Evolutionary conservation across 2,329 filamentous ascomycete genomes (phyloP).

Genomic region (Ophiostoma australiae): DNA sequence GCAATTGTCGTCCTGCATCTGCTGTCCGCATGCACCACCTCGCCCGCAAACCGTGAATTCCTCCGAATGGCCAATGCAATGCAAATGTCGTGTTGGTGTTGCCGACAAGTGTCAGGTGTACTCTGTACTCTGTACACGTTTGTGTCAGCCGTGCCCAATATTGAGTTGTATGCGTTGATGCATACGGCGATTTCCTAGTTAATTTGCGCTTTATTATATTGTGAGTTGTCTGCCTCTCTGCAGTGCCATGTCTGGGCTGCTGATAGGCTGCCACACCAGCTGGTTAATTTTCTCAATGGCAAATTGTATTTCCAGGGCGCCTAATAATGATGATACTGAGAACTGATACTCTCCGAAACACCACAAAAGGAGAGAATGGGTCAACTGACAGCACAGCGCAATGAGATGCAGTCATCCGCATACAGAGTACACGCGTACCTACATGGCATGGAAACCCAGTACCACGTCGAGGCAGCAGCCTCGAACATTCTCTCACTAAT

Average conservation of each 20-base stretch:
- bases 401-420: background rate
- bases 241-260: background rate
- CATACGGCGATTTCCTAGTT: background rate
- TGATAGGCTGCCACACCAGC: background rate
- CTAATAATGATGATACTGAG: background rate
- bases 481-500: background rate
- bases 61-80: slow-evolving; percentile 8
- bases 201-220: background rate
- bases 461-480: background rate
- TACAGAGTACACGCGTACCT: background rate
- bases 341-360: too few species aligned
- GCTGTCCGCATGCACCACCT: background rate
- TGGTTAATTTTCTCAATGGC: background rate
- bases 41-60: background rate
- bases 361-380: too few species aligned
- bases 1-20: background rate
- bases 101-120: background rate
- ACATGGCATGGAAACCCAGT: background rate
- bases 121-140: background rate
- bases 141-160: background rate
- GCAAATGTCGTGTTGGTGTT: slow-evolving; percentile 1
- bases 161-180: background rate
- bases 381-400: background rate
- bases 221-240: background rate
- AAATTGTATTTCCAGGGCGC: background rate